phyloP scores from a whole-genome alignment of 768 basidiomycete species.

The Termitomyces sp. region DNA sequence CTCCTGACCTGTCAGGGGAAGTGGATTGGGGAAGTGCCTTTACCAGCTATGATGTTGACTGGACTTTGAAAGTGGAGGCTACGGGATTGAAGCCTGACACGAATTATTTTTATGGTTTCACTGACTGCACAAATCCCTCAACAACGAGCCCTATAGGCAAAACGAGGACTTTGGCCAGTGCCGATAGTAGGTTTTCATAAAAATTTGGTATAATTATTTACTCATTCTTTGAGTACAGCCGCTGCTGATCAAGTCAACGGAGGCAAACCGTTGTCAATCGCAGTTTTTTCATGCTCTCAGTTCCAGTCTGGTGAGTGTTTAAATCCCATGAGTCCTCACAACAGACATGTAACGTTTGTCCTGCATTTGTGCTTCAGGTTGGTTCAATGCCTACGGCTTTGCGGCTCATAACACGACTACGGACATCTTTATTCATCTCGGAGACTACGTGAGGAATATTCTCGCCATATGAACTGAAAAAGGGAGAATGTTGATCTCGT shows the following conservation, averaged over 20 bases:
- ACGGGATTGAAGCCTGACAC: conserved; percentile 42
- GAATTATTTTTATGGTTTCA: conserved; percentile 37
- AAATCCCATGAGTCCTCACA: neutral
- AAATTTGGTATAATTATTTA: neutral
- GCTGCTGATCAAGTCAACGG: neutral
- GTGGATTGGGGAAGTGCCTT: conserved; percentile 43
- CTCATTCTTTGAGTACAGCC: neutral
- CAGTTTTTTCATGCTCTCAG: neutral
- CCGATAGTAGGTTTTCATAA: neutral
- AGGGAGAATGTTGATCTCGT: neutral
- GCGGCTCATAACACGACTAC: conserved; percentile 31
- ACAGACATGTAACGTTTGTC: neutral
- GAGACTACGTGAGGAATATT: conserved; percentile 46
- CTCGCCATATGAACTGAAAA: neutral
- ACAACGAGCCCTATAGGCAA: conserved; percentile 40
- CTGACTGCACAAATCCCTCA: conserved; percentile 43
- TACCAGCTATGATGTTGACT: conserved; percentile 54
- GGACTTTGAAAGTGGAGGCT: conserved; percentile 56
- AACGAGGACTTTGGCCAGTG: conserved; percentile 32
- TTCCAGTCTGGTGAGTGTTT: neutral
- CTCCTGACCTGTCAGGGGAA: conserved; percentile 25
- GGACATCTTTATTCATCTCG: conserved; percentile 50
- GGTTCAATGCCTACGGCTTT: conserved; percentile 50
- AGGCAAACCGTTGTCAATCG: neutral
- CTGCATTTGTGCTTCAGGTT: conserved; percentile 22